Base-by-base conservation (phyloP, 805 yeast genomes). In the Metschnikowia dekortorum region DNA sequence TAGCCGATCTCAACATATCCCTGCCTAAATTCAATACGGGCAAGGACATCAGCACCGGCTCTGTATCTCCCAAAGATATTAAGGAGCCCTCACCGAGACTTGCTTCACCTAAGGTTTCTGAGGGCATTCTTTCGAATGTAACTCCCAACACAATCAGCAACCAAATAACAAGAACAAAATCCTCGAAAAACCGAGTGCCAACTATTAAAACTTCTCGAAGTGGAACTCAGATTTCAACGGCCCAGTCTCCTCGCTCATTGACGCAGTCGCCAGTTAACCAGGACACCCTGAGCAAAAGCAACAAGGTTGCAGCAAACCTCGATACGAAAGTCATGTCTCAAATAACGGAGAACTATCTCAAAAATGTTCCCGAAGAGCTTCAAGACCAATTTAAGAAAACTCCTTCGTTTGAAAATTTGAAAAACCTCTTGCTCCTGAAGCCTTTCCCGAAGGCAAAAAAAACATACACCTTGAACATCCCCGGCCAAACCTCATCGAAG, bases 401-500 rank as follows among this genome's bases (percentile, higher is more conserved):
- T 1, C 75, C 76, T 1, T 68, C 74, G 1, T 58, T 72, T 33
- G 78, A 73, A 52, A 67, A 71, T 34, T 54, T 73, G 47, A 71
- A 70, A 50, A 62, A 56, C 32, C 56, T 73, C 32, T 54, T 73
- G 38, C 60, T 67, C 35, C 67, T 67, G 32, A 69, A 71, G 52
- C 71, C 71, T 9, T 66, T 69, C 14, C 75, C 76, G 13, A 61
- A 65, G 40, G 67, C 70, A 35, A 70, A 86, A 40, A 73, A 89
- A 53, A 87, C 91, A 0, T 87, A 96, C 7, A 89, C 97, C 0
- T 76, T 91, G 43, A 96, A 90, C 63, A 87, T 92, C 6, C 97
- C 97, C 0, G 97, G 97, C 1, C 85, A 89, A 53, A 90, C 97
- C 0, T 80, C 86, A 44, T 84, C 91, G 1, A 83, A 87, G 53